These are phyloP conservation scores for Tricholoma sp. DNA, from an alignment of 768 basidiomycete genomes.

Conservation along the genomic window DNA sequence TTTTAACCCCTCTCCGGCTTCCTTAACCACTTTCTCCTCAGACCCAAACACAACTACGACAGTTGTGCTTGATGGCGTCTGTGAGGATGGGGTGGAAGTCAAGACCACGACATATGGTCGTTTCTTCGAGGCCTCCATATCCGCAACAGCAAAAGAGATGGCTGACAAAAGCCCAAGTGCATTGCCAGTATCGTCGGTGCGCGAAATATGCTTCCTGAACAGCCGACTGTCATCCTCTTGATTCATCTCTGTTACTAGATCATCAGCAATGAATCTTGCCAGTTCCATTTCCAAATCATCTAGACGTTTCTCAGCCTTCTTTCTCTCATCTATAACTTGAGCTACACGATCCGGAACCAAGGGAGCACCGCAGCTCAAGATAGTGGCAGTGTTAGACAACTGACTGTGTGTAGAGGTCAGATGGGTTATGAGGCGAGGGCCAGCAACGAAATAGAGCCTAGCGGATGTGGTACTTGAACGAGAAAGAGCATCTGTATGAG, in stretches of 20 bases:
- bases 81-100: conserved; percentile 58
- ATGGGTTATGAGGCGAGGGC: conserved; percentile 66
- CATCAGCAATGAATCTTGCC: conserved; percentile 41
- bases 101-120: conserved; percentile 32
- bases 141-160: conserved; percentile 44
- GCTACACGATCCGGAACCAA: conserved; percentile 65
- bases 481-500: conserved; percentile 62
- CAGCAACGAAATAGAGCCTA: conserved; percentile 79
- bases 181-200: conserved; percentile 57
- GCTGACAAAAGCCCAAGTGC: conserved; percentile 56
- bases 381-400: conserved; percentile 50
- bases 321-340: conserved; percentile 63
- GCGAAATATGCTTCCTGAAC: conserved; percentile 48
- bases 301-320: conserved; percentile 60
- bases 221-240: conserved; percentile 20
- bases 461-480: conserved; percentile 58
- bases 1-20: conserved; percentile 53
- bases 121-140: conserved; percentile 16
- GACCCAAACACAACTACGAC: conserved; percentile 58
- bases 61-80: conserved; percentile 41
- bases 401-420: conserved; percentile 52
- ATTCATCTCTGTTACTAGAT: conserved; percentile 33
- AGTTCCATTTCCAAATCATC: conserved; percentile 67
- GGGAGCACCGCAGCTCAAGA: conserved; percentile 62
- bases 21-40: conserved; percentile 56